A percentile compares a stretch with the other conserved stretches of the same genome.
Evolutionary conservation across 805 yeast genomes (phyloP).

Genomic region (Suhomyces faveliae): DNA sequence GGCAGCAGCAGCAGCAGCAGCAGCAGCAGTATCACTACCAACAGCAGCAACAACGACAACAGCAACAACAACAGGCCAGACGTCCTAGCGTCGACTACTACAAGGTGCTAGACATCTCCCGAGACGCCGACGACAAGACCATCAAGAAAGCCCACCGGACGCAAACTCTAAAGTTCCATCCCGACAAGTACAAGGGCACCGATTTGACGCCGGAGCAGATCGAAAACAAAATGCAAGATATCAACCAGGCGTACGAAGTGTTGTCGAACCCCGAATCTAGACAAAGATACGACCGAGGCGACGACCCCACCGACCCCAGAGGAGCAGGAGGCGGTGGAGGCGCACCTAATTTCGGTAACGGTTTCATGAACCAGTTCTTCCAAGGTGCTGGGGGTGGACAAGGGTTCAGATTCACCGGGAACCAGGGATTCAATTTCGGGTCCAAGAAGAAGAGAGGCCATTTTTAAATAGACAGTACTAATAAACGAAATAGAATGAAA

Average conservation of each 20-base stretch:
- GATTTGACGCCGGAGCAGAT: conserved; percentile 65
- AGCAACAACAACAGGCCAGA: conserved; percentile 29
- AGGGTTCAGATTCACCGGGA: background rate
- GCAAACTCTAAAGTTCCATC: conserved; percentile 80
- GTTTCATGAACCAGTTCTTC: conserved; percentile 9
- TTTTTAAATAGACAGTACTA: no score
- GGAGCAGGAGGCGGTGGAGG: conserved; percentile 5
- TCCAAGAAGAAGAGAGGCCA: background rate
- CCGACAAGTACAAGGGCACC: conserved; percentile 78
- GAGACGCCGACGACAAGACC: conserved; percentile 65
- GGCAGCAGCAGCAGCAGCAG: conserved; percentile 35
- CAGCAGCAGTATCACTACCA: conserved; percentile 49
- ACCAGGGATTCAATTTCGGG: background rate
- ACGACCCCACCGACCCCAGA: conserved; percentile 47
- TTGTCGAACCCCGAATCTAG: conserved; percentile 65
- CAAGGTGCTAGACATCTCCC: conserved; percentile 66
- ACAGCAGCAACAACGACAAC: conserved; percentile 33
- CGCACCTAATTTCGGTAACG: background rate
- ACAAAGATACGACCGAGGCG: conserved; percentile 64
- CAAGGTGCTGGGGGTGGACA: conserved; percentile 6
- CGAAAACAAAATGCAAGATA: conserved; percentile 84
- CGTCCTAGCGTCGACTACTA: conserved; percentile 68
- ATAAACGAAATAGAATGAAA: no score
- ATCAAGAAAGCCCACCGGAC: conserved; percentile 80
- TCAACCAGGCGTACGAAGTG: conserved; percentile 90